Conservation (phyloP, 331 rosid species). For the Rosa hybrid region DNA sequence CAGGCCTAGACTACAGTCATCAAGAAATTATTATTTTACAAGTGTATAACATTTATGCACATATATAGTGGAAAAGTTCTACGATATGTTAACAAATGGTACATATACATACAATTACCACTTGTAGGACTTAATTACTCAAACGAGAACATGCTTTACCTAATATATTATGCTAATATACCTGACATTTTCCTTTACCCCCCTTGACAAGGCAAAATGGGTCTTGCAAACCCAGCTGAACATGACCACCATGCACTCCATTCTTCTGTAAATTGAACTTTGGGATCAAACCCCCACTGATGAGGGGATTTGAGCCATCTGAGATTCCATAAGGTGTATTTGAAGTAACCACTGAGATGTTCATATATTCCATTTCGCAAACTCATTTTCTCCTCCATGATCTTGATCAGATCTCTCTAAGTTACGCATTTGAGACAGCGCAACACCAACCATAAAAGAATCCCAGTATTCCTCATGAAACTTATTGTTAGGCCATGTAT, state of each 20-base stretch:
- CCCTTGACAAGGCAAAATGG: conserved; percentile 17
- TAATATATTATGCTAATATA: not conserved
- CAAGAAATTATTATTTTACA: no score
- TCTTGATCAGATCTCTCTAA: not conserved
- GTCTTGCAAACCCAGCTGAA: conserved; percentile 18
- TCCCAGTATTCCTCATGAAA: conserved; percentile 24
- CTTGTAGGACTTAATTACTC: no score
- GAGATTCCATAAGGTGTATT: conserved; percentile 23
- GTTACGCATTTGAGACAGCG: conserved; percentile 20
- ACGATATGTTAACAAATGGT: no score
- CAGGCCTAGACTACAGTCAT: not conserved
- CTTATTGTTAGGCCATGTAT: not conserved
- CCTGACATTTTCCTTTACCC: conserved; percentile 25
- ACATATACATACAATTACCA: no score
- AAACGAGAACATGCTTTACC: no score
- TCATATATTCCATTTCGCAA: conserved; percentile 19
- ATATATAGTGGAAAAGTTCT: no score
- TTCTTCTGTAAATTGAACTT: not conserved
- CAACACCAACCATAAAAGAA: conserved; percentile 18
- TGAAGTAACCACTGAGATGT: conserved; percentile 24
- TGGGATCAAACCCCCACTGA: not conserved
- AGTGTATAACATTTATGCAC: no score
- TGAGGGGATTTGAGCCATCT: conserved; percentile 27
- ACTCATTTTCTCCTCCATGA: conserved; percentile 12
- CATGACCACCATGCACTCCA: conserved; percentile 26